Conservation (phyloP, 164 flowering plant genomes). For the Annona cherimola region DNA sequence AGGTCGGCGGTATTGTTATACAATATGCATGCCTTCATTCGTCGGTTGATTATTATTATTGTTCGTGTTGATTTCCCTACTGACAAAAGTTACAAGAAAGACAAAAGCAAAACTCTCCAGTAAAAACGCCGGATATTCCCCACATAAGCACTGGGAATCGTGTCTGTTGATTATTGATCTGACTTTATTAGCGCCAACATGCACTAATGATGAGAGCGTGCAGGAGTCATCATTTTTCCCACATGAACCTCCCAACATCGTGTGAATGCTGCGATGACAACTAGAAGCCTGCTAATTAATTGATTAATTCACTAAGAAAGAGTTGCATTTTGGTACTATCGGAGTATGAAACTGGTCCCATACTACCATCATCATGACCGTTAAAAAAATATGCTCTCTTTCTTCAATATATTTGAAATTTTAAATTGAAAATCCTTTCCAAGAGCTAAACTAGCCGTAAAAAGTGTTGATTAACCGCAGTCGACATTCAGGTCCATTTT, state of each 20-base stretch:
- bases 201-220: not conserved
- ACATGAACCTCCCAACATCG: not conserved
- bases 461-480: too few species aligned
- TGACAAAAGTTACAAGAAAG: not conserved
- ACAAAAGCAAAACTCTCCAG: too few species aligned
- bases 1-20: too few species aligned
- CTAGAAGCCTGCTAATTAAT: not conserved
- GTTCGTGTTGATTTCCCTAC: not conserved
- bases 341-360: not conserved
- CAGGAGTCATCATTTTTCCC: not conserved
- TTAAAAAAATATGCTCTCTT: not conserved
- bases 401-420: not conserved
- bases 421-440: too few species aligned
- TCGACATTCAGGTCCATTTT: too few species aligned
- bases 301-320: not conserved
- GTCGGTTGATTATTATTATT: too few species aligned
- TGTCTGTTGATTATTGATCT: not conserved
- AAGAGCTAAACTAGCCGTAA: too few species aligned
- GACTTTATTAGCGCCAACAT: not conserved
- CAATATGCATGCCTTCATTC: not conserved
- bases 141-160: not conserved
- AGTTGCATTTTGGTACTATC: not conserved
- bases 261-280: not conserved
- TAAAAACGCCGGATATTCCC: not conserved
- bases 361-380: not conserved